phyloP scores from a whole-genome alignment of 2,329 filamentous ascomycete species.

The Plectosphaerella plurivora region DNA sequence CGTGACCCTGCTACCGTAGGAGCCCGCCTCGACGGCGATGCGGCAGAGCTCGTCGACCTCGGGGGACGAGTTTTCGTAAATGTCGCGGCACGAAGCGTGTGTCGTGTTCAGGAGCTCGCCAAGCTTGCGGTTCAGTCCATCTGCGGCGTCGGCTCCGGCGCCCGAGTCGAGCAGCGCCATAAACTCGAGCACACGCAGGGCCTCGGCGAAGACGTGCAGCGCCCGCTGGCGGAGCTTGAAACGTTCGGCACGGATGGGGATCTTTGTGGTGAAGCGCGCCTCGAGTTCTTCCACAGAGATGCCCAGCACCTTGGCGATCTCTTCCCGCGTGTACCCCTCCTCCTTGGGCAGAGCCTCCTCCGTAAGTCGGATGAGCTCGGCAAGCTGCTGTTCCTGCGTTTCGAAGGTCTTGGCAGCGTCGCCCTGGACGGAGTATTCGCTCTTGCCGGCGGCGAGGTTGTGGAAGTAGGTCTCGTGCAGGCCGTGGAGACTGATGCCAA shows the following conservation, averaged over 20 bases:
- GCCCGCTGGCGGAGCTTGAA: constrained; percentile 88
- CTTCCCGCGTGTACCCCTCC: constrained; percentile 82
- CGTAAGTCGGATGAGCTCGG: constrained; percentile 65
- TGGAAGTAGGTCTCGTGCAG: constrained; percentile 82
- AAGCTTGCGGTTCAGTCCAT: constrained; percentile 60
- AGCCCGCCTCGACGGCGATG: constrained; percentile 72
- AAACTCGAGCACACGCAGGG: constrained; percentile 80
- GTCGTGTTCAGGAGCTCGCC: constrained; percentile 85
- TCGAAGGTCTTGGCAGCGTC: constrained; percentile 15
- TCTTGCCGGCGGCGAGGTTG: constrained; percentile 33
- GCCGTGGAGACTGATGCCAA: constrained; percentile 77
- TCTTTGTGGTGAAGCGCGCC: constrained; percentile 75
- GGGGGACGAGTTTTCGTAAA: constrained; percentile 88
- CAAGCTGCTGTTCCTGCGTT: constrained; percentile 62
- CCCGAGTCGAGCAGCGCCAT: constrained; percentile 63
- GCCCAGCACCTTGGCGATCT: constrained; percentile 70
- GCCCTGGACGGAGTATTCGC: constrained; percentile 2
- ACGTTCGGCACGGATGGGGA: constrained; percentile 80
- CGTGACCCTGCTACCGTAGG: constrained; percentile 81
- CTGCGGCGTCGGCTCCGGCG: constrained; percentile 47
- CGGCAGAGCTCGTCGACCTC: constrained; percentile 87
- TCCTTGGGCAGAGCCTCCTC: constrained; percentile 69
- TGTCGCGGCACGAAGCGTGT: constrained; percentile 78
- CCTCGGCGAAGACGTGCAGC: constrained; percentile 87
- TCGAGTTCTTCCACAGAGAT: constrained; percentile 69